Percentiles rank a stretch among this genome's conserved stretches.
Evolutionary conservation across 2,329 filamentous ascomycete species (phyloP).

Genomic region (Ophiostoma piceae): DNA sequence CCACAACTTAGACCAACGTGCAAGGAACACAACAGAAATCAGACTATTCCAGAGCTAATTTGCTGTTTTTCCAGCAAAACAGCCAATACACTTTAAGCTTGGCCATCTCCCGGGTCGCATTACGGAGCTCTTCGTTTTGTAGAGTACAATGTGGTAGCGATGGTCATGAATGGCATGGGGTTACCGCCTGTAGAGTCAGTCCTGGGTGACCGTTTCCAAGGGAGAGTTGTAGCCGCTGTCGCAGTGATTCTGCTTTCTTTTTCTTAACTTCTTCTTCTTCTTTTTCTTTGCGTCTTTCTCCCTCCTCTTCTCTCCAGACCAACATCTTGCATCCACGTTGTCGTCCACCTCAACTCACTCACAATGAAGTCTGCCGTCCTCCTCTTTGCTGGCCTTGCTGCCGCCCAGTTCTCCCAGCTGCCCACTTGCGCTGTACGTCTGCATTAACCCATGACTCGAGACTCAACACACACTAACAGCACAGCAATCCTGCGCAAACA

Average conservation of each 20-base stretch:
- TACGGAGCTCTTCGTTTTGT: neutral
- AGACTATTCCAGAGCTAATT: conserved; percentile 4
- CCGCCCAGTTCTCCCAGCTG: conserved; percentile 44
- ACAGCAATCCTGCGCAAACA: conserved; percentile 33
- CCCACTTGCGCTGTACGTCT: conserved; percentile 54
- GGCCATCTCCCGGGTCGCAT: conserved; percentile 3
- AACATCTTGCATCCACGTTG: neutral
- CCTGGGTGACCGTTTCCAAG: neutral
- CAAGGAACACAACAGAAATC: neutral
- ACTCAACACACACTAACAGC: neutral
- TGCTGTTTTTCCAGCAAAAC: conserved; percentile 3
- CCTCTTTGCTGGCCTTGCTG: conserved; percentile 48
- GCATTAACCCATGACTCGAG: neutral
- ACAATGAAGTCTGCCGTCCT: conserved; percentile 45
- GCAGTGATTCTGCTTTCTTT: neutral
- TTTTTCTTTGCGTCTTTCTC: neutral
- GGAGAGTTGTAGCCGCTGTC: neutral
- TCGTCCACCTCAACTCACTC: neutral
- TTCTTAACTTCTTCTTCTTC: neutral
- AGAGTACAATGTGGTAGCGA: neutral
- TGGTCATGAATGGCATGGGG: neutral
- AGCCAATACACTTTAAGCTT: conserved; percentile 17
- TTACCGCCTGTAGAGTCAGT: neutral
- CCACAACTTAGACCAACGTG: neutral
- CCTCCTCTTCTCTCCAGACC: neutral